Evolutionary conservation across 441 rosid species (phyloP), one percentile per base, ranked within the genome.

Genomic region (Erodium chrysanthum): DNA sequence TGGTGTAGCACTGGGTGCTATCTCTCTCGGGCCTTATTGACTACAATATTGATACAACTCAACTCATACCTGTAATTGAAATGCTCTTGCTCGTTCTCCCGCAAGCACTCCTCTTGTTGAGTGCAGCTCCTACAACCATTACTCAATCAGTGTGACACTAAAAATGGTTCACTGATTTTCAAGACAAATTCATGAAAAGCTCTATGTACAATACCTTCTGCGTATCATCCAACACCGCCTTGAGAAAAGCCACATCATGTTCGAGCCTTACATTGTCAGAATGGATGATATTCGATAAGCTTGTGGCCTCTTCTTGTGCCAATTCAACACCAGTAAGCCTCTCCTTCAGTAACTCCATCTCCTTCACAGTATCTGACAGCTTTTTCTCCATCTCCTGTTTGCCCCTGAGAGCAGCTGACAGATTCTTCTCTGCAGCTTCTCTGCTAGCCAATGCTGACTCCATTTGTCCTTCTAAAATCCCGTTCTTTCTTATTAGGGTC

Each of bases 181-280:
- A 59, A 22, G 63, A 59, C 23, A n/a, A 22, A 22, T 10, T 59
- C 7, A 59, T 59, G 23, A 6, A 22, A 22, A 59, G 63, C 11
- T 56, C 21, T 18, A 12, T 14, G 37, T 35, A 23, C 7, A 6
- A 4, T 78, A 94, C 97, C 97, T 94, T 94, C 69, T 91, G 97
- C 10, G 96, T 89, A 69, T 94, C 99, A 42, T 91, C 97, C 71
- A 94, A 74, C 71, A 94, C 88, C 9, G 99, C 97, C 88, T 88
- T 91, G 3, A 94, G 89, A 76, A 91, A 94, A 68, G 99, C 99
- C 37, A 91, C 90, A 18, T 91, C 99, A 72, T 94, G 99, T 82
- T 94, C 99, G 0, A 94, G 97, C 83, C 97, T 88, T 11, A 91
- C 92, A 64, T 94, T 91, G 84, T 94, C 94, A 0, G 96, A 86